These are phyloP conservation scores for Alternaria viburni DNA, from an alignment of 2,329 filamentous ascomycete genomes.

Conservation along the genomic window DNA sequence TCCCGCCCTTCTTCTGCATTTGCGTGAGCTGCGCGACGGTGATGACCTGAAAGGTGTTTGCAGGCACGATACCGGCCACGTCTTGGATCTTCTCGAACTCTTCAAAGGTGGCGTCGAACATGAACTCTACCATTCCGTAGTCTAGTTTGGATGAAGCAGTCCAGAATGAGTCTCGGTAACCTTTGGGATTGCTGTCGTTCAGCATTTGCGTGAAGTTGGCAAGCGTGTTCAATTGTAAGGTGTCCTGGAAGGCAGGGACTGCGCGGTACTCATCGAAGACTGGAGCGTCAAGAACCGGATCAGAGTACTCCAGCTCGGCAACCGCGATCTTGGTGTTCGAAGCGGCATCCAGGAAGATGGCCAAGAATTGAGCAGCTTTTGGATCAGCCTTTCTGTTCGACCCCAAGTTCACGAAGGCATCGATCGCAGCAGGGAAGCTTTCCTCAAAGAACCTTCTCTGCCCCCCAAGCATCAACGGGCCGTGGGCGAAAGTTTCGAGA, in stretches of 20 bases:
- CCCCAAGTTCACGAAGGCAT: conserved; percentile 19
- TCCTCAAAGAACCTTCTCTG: conserved; percentile 5
- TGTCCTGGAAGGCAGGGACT: conserved; percentile 16
- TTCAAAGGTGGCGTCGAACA: conserved; percentile 18
- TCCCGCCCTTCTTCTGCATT: conserved; percentile 29
- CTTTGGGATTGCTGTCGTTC: conserved; percentile 11
- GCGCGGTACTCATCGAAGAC: conserved; percentile 10
- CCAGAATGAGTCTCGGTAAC: conserved; percentile 26
- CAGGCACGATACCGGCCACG: conserved; percentile 15
- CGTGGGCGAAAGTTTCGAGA: conserved; percentile 23
- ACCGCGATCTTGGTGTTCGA: neutral
- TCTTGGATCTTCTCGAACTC: conserved; percentile 7
- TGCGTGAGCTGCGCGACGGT: conserved; percentile 15
- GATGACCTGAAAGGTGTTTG: conserved; percentile 26
- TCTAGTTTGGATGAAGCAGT: conserved; percentile 26
- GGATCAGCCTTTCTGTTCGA: neutral
- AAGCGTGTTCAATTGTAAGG: conserved; percentile 20
- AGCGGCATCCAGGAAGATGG: neutral
- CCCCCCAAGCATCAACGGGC: conserved; percentile 9
- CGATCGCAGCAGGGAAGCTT: conserved; percentile 21
- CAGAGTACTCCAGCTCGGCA: conserved; percentile 9
- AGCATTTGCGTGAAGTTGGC: conserved; percentile 21
- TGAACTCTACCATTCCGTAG: conserved; percentile 10
- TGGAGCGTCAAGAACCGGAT: conserved; percentile 1
- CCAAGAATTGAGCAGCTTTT: conserved; percentile 9